A percentile compares a stretch with the other conserved stretches of the same genome.
These are phyloP conservation scores for Saccharomycopsis sp. DNA, from an alignment of 805 yeast species.

Conservation along the genomic window DNA sequence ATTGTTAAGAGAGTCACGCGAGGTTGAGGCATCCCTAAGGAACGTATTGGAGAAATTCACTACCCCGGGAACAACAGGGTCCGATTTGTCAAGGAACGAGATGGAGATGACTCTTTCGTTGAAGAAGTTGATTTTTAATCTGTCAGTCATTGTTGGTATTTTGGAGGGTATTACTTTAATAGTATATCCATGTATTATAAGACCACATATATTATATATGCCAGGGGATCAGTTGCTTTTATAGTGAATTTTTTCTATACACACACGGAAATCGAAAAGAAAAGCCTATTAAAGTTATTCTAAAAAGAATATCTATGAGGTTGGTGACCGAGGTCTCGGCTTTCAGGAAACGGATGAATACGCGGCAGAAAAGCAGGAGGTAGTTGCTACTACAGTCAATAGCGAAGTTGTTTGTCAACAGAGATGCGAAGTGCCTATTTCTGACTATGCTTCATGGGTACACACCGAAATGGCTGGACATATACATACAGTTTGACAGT, in stretches of 20 bases:
- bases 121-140: constrained; percentile 7
- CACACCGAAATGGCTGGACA: too few relatives aligned
- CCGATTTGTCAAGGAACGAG: constrained; percentile 6
- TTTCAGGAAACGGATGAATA: neutral
- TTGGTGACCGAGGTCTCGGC: neutral
- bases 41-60: constrained; percentile 40
- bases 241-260: neutral
- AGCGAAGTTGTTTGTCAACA: too few relatives aligned
- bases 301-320: neutral
- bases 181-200: too few relatives aligned
- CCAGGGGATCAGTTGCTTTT: neutral
- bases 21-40: constrained; percentile 56
- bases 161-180: neutral
- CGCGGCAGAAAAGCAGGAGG: neutral
- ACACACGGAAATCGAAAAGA: neutral
- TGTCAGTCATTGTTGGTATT: neutral
- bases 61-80: constrained; percentile 9
- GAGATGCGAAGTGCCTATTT: too few relatives aligned
- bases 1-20: constrained; percentile 44
- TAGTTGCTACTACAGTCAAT: too few relatives aligned
- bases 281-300: neutral
- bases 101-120: constrained; percentile 5
- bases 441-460: too few relatives aligned
- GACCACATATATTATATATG: too few relatives aligned
- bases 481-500: neutral